phyloP scores from a whole-genome alignment of 1,139 yeast species.

The Yamadazyma dushanensis region DNA sequence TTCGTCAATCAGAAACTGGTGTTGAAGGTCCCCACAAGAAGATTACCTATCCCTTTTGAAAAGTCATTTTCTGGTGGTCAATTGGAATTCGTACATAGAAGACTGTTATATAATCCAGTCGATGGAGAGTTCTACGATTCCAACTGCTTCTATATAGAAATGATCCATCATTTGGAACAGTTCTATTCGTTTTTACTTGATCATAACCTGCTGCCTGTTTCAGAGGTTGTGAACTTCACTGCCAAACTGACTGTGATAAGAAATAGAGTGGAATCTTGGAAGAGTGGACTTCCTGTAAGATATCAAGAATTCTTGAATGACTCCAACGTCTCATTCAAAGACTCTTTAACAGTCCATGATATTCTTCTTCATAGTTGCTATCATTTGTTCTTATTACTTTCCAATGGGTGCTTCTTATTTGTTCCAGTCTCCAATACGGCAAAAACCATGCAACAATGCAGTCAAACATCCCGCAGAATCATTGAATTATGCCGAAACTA shows the following conservation, averaged over 20 bases:
- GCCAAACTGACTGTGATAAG: background rate
- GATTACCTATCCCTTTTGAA: constrained; percentile 4
- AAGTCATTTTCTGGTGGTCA: constrained; percentile 1
- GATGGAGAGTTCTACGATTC: constrained; percentile 5
- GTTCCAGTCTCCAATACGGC: constrained; percentile 1
- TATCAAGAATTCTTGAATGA: constrained; percentile 4
- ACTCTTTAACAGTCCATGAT: constrained; percentile 7
- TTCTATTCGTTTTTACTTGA: constrained; percentile 2
- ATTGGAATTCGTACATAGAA: background rate
- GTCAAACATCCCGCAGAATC: constrained; percentile 4
- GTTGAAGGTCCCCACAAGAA: background rate
- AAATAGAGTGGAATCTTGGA: constrained; percentile 5
- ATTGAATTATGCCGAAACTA: constrained; percentile 2
- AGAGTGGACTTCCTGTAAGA: constrained; percentile 2
- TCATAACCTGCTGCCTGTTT: background rate
- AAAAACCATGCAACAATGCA: constrained; percentile 2
- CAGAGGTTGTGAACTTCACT: constrained; percentile 1
- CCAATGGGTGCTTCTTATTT: constrained; percentile 2
- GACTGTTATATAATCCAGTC: constrained; percentile 1
- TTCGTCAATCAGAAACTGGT: constrained; percentile 3
- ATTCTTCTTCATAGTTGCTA: constrained; percentile 6
- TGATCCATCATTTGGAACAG: constrained; percentile 1
- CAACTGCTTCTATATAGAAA: constrained; percentile 6
- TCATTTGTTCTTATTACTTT: constrained; percentile 4
- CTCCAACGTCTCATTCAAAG: constrained; percentile 5